phyloP scores from a whole-genome alignment of 2,329 filamentous ascomycete genomes.

The Colletotrichum zoysiae region DNA sequence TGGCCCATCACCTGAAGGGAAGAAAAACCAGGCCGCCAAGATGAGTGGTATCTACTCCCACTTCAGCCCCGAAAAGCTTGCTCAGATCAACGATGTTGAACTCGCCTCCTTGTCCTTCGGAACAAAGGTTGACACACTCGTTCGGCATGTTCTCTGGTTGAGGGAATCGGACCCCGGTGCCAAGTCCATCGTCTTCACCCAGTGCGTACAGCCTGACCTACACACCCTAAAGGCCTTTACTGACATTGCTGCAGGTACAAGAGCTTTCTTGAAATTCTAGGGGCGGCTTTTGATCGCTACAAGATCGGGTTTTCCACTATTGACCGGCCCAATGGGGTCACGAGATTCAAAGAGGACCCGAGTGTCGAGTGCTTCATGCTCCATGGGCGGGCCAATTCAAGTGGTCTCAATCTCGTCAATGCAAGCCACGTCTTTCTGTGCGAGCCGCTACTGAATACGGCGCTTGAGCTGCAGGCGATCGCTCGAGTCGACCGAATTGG shows the following conservation, averaged over 20 bases:
- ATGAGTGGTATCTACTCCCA: constrained; percentile 78
- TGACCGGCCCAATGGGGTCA: constrained; percentile 75
- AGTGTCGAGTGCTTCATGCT: constrained; percentile 85
- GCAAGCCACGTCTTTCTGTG: constrained; percentile 95
- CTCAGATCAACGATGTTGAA: constrained; percentile 85
- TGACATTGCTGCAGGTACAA: constrained; percentile 63
- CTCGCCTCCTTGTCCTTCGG: constrained; percentile 81
- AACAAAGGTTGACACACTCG: constrained; percentile 88
- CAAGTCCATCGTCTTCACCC: constrained; percentile 95
- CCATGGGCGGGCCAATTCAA: constrained; percentile 88
- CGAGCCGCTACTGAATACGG: constrained; percentile 93
- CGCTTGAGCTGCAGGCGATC: constrained; percentile 93
- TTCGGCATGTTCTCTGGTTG: constrained; percentile 87
- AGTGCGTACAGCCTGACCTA: constrained; percentile 57
- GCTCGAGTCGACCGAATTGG: constrained; percentile 96
- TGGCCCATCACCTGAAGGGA: constrained; percentile 7
- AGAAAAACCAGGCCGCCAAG: constrained; percentile 43
- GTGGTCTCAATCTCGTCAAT: constrained; percentile 90
- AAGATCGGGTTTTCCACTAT: constrained; percentile 81
- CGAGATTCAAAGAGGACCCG: constrained; percentile 81
- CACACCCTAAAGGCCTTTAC: neutral
- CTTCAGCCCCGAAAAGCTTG: constrained; percentile 77
- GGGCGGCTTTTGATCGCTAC: constrained; percentile 76
- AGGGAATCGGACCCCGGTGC: constrained; percentile 85
- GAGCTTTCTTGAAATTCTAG: constrained; percentile 82